Base-by-base conservation (phyloP, 345 rosid species). In the Psidium guajava region DNA sequence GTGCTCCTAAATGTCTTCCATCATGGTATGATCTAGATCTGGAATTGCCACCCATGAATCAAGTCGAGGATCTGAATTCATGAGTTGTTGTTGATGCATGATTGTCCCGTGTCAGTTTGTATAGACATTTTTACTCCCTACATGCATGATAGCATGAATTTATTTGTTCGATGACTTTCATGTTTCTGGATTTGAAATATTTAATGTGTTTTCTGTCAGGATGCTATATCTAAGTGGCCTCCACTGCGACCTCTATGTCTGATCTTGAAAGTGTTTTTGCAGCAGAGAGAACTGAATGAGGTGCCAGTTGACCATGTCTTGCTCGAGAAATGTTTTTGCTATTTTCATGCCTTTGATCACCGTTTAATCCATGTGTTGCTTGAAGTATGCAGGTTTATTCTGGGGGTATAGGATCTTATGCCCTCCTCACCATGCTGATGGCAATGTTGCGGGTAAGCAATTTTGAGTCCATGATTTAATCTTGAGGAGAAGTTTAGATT, bases 211-310 rank as follows among this genome's bases (percentile, higher is more conserved):
- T 81, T 25, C 36, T 81, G 55, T 82, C 89, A 95, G 99, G 95
- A 93, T 88, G 94, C 94, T 51, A 87, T 95, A 84, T 89, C 88
- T 74, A 95, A 87, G 86, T 93, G 91, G 93, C 98, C 98, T 84
- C 94, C 95, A 55, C 49, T 95, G 82, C 95, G 94, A 49, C 96
- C 98, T 77, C 89, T 97, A 84, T 95, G 98, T 87, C 90, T 95
- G 85, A 95, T 95, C 86, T 86, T 97, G 90, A 97, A 97, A 94
- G 95, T 95, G 10, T 97, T 97, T 90, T 89, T 97, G 86, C 99
- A 97, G 86, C 99, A 97, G 87, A 95, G 99, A 89, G 98, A 93
- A 82, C 93, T 94, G 69, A 97, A 97, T 86, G 99, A 97, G 98
- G 99, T 97, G 77, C 27, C 40, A 32, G 24, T 80, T 51, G n/a